phyloP scores from a whole-genome alignment of 441 rosid genomes.

The Aquilaria agallochum region DNA sequence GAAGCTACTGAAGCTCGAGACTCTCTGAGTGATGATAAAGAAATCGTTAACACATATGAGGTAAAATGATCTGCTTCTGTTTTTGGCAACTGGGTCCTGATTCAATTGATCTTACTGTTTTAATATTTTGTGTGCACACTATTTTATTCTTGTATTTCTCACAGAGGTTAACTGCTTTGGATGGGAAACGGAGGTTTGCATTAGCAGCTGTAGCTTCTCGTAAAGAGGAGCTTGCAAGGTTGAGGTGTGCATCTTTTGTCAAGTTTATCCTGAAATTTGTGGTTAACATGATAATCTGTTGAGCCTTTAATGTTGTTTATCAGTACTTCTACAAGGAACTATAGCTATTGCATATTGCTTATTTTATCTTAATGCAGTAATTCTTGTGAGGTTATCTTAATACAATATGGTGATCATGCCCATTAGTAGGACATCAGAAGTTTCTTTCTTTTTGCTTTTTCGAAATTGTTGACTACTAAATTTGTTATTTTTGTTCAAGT shows the following conservation, averaged over 20 bases:
- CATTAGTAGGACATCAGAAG: too few species aligned
- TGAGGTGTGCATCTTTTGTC: conserved; percentile 51
- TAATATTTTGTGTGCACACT: conserved; percentile 4
- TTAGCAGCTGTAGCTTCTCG: conserved; percentile 86
- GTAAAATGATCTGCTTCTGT: conserved; percentile 27
- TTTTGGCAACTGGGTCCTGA: conserved; percentile 8
- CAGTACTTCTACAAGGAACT: too few species aligned
- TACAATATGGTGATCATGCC: too few species aligned
- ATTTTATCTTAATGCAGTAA: too few species aligned
- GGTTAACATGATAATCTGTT: background rate
- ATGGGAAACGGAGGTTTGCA: conserved; percentile 95
- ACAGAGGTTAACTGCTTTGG: conserved; percentile 92
- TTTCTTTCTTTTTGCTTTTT: too few species aligned
- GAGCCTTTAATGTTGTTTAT: too few species aligned
- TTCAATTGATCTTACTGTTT: conserved; percentile 10
- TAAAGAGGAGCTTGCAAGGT: conserved; percentile 82
- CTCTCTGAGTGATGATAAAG: conserved; percentile 88
- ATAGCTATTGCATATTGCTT: too few species aligned
- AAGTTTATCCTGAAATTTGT: conserved; percentile 12
- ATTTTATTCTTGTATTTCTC: conserved; percentile 14
- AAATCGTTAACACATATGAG: conserved; percentile 85
- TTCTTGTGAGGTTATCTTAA: too few species aligned
- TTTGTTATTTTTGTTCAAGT: too few species aligned
- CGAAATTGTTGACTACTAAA: too few species aligned
- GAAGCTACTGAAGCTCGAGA: conserved; percentile 93